Percentiles rank a stretch among this genome's conserved stretches.
These are phyloP conservation scores for Termitomyces sp. DNA, from an alignment of 768 basidiomycete species.

Conservation along the genomic window DNA sequence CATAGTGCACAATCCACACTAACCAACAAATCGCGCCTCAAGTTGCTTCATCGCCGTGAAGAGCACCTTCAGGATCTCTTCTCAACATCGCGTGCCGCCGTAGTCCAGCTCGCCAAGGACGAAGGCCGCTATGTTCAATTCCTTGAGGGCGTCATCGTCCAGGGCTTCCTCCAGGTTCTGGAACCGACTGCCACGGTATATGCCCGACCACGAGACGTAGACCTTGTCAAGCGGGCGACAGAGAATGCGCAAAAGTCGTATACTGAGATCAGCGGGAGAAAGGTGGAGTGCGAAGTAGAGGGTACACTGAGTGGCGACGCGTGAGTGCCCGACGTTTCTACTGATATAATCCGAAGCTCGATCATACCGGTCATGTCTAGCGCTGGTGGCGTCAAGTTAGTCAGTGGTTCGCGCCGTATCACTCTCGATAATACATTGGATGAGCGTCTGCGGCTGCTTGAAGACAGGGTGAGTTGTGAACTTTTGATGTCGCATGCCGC, in stretches of 20 bases:
- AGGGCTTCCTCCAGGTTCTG: slow-evolving; percentile 80
- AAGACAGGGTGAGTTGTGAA: slow-evolving; percentile 71
- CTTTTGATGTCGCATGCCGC: background rate
- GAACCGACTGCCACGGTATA: slow-evolving; percentile 66
- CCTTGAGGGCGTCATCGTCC: slow-evolving; percentile 78
- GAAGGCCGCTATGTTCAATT: slow-evolving; percentile 73
- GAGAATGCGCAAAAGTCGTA: slow-evolving; percentile 61
- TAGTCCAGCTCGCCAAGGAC: slow-evolving; percentile 59
- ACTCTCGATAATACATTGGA: slow-evolving; percentile 93
- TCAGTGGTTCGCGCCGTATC: slow-evolving; percentile 70
- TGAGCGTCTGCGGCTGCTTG: slow-evolving; percentile 81
- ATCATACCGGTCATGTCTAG: slow-evolving; percentile 30
- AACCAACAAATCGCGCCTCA: slow-evolving; percentile 93
- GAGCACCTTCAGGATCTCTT: slow-evolving; percentile 91
- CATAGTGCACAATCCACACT: slow-evolving; percentile 87
- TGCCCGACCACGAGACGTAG: slow-evolving; percentile 63
- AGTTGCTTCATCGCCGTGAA: slow-evolving; percentile 85
- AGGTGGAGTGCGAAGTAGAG: slow-evolving; percentile 54
- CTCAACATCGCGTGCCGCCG: slow-evolving; percentile 55
- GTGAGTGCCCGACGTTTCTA: slow-evolving; percentile 35
- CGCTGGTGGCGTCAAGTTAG: slow-evolving; percentile 81
- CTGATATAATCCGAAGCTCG: background rate
- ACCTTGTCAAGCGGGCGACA: slow-evolving; percentile 56
- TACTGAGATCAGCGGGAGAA: slow-evolving; percentile 71
- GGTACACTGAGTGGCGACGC: slow-evolving; percentile 60